These are phyloP conservation scores for Entamoeba invadens DNA, from an alignment of 208 protist genomes.

Conservation along the genomic window DNA sequence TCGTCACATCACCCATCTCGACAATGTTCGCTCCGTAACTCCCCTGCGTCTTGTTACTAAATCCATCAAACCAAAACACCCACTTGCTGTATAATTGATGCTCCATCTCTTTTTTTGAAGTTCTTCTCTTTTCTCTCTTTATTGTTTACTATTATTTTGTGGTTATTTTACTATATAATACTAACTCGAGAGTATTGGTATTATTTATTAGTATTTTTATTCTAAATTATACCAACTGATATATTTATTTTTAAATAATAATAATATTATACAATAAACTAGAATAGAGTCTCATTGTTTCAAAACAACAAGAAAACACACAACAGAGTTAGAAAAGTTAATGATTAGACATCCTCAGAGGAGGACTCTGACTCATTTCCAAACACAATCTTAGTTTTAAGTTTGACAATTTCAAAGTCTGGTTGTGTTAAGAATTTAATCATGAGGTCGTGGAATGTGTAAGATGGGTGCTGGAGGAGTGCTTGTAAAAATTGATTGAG, in stretches of 20 bases:
- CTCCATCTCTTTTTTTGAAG: not conserved
- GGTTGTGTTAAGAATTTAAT: not conserved
- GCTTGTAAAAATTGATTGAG: not conserved
- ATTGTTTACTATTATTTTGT: no score
- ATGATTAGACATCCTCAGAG: no score
- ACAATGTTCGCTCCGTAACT: not conserved
- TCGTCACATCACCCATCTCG: not conserved
- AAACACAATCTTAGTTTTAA: not conserved
- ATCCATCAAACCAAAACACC: not conserved
- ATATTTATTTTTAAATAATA: no score
- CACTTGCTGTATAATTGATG: not conserved
- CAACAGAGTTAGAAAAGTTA: no score
- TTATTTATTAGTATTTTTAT: no score
- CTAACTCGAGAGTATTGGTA: no score
- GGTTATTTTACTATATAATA: no score
- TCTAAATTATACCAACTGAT: no score
- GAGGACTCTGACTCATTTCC: not conserved
- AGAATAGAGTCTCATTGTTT: no score
- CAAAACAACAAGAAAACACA: no score
- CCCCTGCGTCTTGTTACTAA: not conserved
- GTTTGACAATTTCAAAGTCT: not conserved
- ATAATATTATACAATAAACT: no score
- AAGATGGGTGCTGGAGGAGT: not conserved
- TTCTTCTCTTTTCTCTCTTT: not conserved
- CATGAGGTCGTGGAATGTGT: not conserved